Percentiles rank a stretch among this genome's conserved stretches.
phyloP scores from a whole-genome alignment of 2,329 filamentous ascomycete genomes.

The Cryoendolithus antarcticus region DNA sequence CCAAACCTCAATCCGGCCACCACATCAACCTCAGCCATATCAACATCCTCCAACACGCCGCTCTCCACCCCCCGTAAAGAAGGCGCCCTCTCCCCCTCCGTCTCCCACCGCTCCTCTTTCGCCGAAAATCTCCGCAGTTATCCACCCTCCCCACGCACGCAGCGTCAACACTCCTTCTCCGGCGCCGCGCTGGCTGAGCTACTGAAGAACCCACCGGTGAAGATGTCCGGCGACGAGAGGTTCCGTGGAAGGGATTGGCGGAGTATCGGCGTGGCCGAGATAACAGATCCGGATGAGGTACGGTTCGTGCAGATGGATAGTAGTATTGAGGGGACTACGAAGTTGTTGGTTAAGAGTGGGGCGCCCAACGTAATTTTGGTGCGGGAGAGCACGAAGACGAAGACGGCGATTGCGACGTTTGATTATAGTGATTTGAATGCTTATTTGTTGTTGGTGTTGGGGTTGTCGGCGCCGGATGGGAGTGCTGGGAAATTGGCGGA shows the following conservation, averaged over 20 bases:
- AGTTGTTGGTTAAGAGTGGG: constrained; percentile 65
- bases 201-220: constrained; percentile 68
- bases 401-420: constrained; percentile 65
- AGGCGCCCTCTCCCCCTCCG: constrained; percentile 22
- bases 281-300: constrained; percentile 64
- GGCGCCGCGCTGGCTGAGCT: constrained; percentile 78
- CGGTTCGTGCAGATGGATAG: constrained; percentile 75
- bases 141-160: constrained; percentile 64
- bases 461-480: constrained; percentile 61
- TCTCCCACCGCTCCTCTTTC: constrained; percentile 53
- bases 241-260: constrained; percentile 83
- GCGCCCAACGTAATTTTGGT: constrained; percentile 67
- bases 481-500: constrained; percentile 55
- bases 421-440: constrained; percentile 88
- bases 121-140: constrained; percentile 67
- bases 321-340: constrained; percentile 83
- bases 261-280: constrained; percentile 68
- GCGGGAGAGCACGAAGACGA: constrained; percentile 52
- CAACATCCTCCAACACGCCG: constrained; percentile 7
- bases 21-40: constrained; percentile 8
- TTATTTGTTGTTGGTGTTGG: constrained; percentile 84
- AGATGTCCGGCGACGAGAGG: constrained; percentile 49
- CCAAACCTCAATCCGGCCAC: constrained; percentile 1
- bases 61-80: constrained; percentile 11
- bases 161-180: constrained; percentile 70